Conservation (phyloP, 805 yeast species). For the Starmerella etchellsii region DNA sequence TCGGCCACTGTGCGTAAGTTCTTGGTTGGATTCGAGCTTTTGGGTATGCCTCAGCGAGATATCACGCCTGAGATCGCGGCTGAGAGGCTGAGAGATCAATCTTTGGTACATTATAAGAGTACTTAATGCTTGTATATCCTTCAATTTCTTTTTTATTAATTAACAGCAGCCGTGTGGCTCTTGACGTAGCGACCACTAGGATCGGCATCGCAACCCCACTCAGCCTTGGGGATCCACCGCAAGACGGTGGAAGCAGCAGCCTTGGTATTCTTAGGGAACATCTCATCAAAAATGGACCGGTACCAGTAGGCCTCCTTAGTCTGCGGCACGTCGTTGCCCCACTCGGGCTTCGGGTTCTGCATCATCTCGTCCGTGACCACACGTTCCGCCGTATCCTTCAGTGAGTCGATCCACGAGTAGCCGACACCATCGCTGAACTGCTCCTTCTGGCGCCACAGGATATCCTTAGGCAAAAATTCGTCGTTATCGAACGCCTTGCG, state of each 20-base stretch:
- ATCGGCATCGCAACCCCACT: constrained; percentile 99
- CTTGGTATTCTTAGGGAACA: constrained; percentile 71
- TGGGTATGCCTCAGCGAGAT: constrained; percentile 51
- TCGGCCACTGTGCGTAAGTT: constrained; percentile 66
- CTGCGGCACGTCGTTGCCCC: constrained; percentile 92
- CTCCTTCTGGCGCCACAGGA: constrained; percentile 99
- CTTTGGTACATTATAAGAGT: background rate
- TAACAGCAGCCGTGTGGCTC: constrained; percentile 66
- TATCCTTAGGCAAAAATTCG: constrained; percentile 90
- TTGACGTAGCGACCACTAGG: constrained; percentile 96
- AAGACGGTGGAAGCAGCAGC: constrained; percentile 94
- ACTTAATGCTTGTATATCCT: too few relatives aligned
- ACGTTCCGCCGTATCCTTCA: constrained; percentile 88
- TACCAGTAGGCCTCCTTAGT: constrained; percentile 99
- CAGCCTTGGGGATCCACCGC: constrained; percentile 99
- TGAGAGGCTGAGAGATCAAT: constrained; percentile 30
- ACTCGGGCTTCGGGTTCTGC: constrained; percentile 79
- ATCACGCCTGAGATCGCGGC: constrained; percentile 60
- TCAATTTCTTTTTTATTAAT: too few relatives aligned
- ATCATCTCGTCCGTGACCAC: constrained; percentile 81
- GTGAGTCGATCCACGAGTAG: constrained; percentile 96
- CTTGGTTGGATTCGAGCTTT: constrained; percentile 57
- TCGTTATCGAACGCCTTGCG: constrained; percentile 96
- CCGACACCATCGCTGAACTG: constrained; percentile 99
- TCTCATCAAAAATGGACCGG: constrained; percentile 88